Evolutionary conservation across 1,284 basidiomycete species (phyloP).

Genomic region (Malassezia cuniculi): DNA sequence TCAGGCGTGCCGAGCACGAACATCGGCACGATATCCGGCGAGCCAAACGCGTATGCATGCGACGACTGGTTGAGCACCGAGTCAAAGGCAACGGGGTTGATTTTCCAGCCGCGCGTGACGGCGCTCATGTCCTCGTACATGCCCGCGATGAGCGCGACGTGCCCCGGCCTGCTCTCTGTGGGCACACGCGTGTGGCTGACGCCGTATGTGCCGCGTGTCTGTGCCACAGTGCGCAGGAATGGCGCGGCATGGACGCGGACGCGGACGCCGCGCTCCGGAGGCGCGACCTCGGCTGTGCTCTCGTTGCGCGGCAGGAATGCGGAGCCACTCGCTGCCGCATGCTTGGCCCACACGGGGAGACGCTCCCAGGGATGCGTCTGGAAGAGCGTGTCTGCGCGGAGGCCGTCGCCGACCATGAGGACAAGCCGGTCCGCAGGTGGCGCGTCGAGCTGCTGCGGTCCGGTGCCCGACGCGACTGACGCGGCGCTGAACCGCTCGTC

Average conservation of each 20-base stretch:
- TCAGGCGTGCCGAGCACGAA: slow-evolving; percentile 58
- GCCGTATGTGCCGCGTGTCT: slow-evolving; percentile 59
- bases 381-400: slow-evolving; percentile 70
- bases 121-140: slow-evolving; percentile 89
- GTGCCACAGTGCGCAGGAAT: slow-evolving; percentile 57
- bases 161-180: slow-evolving; percentile 75
- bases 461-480: background rate
- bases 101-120: slow-evolving; percentile 76
- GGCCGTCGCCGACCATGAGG: slow-evolving; percentile 60
- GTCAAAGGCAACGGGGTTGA: slow-evolving; percentile 78
- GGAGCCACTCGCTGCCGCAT: background rate
- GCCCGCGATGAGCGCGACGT: slow-evolving; percentile 73
- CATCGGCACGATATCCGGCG: slow-evolving; percentile 81
- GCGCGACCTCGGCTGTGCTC: background rate
- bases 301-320: slow-evolving; percentile 2
- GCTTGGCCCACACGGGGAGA: slow-evolving; percentile 22
- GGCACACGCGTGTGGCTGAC: slow-evolving; percentile 76
- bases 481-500: slow-evolving; percentile 20
- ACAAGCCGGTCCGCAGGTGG: slow-evolving; percentile 61
- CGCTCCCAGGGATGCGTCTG: slow-evolving; percentile 36
- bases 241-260: slow-evolving; percentile 53
- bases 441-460: slow-evolving; percentile 1
- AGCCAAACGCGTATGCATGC: slow-evolving; percentile 69
- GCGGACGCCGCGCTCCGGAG: background rate
- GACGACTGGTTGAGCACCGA: slow-evolving; percentile 74